Evolutionary conservation across 257 asterid species (phyloP), one percentile per base, ranked within the genome.

Genomic region (Solanum ossicruentum): DNA sequence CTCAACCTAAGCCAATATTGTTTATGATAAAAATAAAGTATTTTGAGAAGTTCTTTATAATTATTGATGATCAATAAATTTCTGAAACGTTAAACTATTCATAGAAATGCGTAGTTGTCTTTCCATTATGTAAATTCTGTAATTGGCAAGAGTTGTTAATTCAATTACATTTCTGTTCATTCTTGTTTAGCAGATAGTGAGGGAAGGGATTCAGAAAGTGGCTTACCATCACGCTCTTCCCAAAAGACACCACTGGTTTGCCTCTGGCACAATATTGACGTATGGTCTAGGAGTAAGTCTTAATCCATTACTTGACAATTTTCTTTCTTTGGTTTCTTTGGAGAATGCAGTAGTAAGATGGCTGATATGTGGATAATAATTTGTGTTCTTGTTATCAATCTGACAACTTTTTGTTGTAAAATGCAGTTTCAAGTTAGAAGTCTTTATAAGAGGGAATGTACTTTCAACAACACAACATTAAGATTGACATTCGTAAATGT

Each of bases 191-290:
- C 92, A 92, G 94, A 89, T 88, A 71, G 91, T 89, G 84, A 82
- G 83, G 87, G 89, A 83, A 81, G 91, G 96, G 96, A 86, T 92
- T 72, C 89, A 90, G 86, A 86, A 85, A 81, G 88, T 92, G 63
- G 89, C 93, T 86, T 83, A 83, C 63, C 88, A 88, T 63, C 89
- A 82, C 45, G 87, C 77, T 28, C 89, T 91, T 52, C 92, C 93
- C 18, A 79, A 83, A 73, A 83, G 81, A 80, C 85, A 87, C 43
- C 82, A 88, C 41, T 80, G 80, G 70, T 85, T 85, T 84, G 92
- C 93, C 81, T 90, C 96, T 17, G 93, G 92, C 20, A 88, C 91
- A 41, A 82, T 92, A 65, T 47, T 91, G 26, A 26, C 26, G 1
- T 26, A 26, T 26, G 26, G 26, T n/a, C n/a, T n/a, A n/a, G n/a